phyloP scores from a whole-genome alignment of 78 protist species.

The Dictyostelium citrinum region DNA sequence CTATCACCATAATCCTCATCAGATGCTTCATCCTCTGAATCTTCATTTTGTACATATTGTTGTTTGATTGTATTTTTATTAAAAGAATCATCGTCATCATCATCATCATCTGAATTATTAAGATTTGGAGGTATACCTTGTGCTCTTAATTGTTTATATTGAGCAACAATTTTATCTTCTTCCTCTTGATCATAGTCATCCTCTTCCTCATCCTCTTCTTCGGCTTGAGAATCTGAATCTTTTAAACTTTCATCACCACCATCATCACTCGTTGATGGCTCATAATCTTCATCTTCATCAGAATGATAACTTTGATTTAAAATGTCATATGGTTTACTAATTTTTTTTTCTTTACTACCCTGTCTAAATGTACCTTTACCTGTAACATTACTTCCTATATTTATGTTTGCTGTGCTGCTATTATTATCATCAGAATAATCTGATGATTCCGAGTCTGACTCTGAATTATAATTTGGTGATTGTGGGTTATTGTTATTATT shows the following conservation, averaged over 20 bases:
- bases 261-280: not conserved
- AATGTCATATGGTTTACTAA: not conserved
- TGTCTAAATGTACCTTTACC: not conserved
- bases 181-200: conserved; percentile 32
- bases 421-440: not conserved
- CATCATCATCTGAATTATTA: conserved; percentile 10
- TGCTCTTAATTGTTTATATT: conserved; percentile 8
- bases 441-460: not conserved
- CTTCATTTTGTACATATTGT: not conserved
- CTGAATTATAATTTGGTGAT: conserved; percentile 28
- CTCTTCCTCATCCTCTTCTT: conserved; percentile 41
- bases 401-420: not conserved
- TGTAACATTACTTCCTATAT: not conserved
- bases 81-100: not conserved
- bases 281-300: conserved; percentile 68
- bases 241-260: conserved; percentile 17
- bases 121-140: not conserved
- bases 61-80: not conserved
- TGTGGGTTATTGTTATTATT: not conserved
- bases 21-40: not conserved
- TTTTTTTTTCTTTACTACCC: not conserved
- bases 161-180: conserved; percentile 55
- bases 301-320: conserved; percentile 32
- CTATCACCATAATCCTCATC: not conserved
- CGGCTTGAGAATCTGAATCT: conserved; percentile 2